Base-by-base conservation (phyloP, 805 yeast species). In the Torulaspora quercuum region DNA sequence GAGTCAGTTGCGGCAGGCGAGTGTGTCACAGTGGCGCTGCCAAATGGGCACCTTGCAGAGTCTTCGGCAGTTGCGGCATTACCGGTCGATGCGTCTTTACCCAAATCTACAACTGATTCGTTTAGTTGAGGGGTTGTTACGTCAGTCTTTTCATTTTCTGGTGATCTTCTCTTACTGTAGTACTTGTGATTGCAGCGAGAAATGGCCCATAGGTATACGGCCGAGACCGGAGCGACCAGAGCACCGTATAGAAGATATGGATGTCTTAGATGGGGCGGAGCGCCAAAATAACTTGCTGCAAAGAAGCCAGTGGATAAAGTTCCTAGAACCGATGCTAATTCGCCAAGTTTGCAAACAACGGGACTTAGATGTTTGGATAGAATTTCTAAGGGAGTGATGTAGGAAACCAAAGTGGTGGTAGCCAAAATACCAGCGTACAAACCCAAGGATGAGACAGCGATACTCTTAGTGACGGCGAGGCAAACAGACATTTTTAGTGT, bases 171-270 rank as follows among this genome's bases (percentile, higher is more conserved):
- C 17, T 32, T 33, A 13, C 28, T 15, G 16, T 33, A 42, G 24
- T 33, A 37, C 26, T 44, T 41, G 28, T 40, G 45, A 14, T 39
- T 41, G 27, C 46, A 40, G 18, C 44, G 39, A 13, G 46, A 41
- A n/a, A 39, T 44, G 6, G 34, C 42, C 46, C 46, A 39, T 21
- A 49, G 36, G 22, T 48, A 54, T 3, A 40, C 19, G 8, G 49
- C 44, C 6, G 54, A 36, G 3, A 46, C 24, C 6, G 59, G 59
- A 9, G 52, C 44, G 1, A 44, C 45, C 19, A 45, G 35, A 39
- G 53, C 80, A 69, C 31, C 82, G 55, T 83, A 83, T 9, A 83
- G 52, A 52, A 83, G 69, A 55, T 82, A 83, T 13, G 92, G 92
- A 59, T 83, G 94, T 57, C 75, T 75, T 38, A 71, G 78, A 23